Percentiles rank a stretch among this genome's conserved stretches.
phyloP scores from a whole-genome alignment of 2,329 filamentous ascomycete genomes.

The Colletotrichum sp. region DNA sequence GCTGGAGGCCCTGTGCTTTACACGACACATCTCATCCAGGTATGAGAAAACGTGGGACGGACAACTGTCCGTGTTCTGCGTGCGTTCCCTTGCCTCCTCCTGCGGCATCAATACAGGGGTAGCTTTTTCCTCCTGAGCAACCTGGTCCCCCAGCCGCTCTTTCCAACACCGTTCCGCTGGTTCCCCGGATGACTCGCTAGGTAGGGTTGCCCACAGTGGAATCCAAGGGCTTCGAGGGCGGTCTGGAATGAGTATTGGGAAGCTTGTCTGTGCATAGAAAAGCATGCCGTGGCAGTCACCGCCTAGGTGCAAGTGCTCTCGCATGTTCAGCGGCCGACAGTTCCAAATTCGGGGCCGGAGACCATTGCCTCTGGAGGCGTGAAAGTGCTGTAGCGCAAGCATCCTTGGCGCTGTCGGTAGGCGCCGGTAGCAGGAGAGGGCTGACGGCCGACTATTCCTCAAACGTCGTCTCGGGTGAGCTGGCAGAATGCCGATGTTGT shows the following conservation, averaged over 20 bases:
- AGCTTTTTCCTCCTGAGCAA: not conserved
- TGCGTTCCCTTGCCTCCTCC: not conserved
- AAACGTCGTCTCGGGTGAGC: not conserved
- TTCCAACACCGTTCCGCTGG: not conserved
- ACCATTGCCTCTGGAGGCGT: not conserved
- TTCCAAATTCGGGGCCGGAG: not conserved
- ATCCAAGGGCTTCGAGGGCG: not conserved
- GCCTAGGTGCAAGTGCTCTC: not conserved
- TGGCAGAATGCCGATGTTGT: not conserved
- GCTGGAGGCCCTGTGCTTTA: not conserved
- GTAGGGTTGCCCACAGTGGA: not conserved
- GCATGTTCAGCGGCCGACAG: not conserved
- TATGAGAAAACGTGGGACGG: slow-evolving; percentile 14
- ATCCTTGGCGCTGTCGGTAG: not conserved
- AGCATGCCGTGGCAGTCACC: not conserved
- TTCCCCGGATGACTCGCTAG: not conserved
- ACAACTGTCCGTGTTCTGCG: not conserved
- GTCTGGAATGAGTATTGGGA: not conserved
- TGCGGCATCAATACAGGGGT: not conserved
- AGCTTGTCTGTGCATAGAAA: not conserved
- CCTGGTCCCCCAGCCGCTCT: not conserved
- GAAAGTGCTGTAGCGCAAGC: not conserved
- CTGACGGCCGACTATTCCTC: not conserved
- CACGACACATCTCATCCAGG: not conserved
- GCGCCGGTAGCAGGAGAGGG: not conserved